Base-by-base conservation (phyloP, 1,284 basidiomycete genomes). In the Pseudozyma pruni region DNA sequence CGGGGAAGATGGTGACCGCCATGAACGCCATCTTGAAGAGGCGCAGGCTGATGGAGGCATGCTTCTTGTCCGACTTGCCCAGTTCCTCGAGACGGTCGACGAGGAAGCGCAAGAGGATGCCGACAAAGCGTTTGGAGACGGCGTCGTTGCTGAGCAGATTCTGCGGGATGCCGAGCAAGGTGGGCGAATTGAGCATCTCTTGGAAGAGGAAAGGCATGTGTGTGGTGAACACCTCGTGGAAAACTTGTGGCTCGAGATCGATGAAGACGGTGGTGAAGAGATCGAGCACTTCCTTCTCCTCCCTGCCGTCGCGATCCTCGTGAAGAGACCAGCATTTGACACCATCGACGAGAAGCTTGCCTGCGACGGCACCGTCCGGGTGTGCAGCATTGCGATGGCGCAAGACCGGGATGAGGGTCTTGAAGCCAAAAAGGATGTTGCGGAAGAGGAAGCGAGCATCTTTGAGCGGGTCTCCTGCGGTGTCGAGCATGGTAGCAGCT, bases 21-120 rank as follows among this genome's bases (percentile, higher is more conserved):
- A 89, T 87, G 84, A 98, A 99, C 8, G 93, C 91, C 88, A 97
- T 91, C 85, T 98, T 98, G 88, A 94, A 98, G 59, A 98, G 86
- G 48, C 93, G 88, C 59, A 98, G 89, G 10, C 91, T 91, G 38
- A 91, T 88, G 33, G 76, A 76, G n/a, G 80, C 89, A 72, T 89
- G 86, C 62, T 85, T 85, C 75, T 93, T 90, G 75, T 94, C 91
- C 78, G 90, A 89, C 67, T 93, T 90, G 43, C 94, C 95, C 2
- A 99, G 87, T 42, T 90, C 85, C 25, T 90, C 90, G 14, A 99
- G 87, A 43, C 90, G 87, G 27, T 90, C 72, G 11, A 96, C 89
- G 45, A 98, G 87, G 83, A 93, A 94, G 42, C 90, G 88, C 57
- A 99, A 88, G 27, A 97, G 87, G 64, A 97, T 96, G 10, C 92